Evolutionary conservation across 73 alveolate genomes (phyloP).

Genomic region (Paramecium octaurelia): DNA sequence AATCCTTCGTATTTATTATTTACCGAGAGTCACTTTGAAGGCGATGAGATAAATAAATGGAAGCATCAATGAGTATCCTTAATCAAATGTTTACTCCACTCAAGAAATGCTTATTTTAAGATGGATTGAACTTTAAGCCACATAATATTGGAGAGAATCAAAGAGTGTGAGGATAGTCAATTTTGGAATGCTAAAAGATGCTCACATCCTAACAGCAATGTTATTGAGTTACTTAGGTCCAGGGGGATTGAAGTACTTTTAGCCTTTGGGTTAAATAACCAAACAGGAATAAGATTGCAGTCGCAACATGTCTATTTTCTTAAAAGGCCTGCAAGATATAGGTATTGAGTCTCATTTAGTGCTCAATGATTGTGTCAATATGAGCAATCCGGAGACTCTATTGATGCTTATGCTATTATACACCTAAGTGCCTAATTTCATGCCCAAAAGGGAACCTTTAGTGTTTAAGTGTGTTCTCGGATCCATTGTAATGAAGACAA

Average conservation of each 20-base stretch:
- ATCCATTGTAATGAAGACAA: constrained; percentile 84
- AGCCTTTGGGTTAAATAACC: constrained; percentile 51
- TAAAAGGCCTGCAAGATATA: constrained; percentile 74
- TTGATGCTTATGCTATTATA: constrained; percentile 81
- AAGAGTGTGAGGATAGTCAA: constrained; percentile 64
- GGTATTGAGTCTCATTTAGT: constrained; percentile 73
- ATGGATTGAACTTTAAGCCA: constrained; percentile 82
- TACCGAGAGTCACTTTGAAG: constrained; percentile 93
- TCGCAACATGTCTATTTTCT: constrained; percentile 71
- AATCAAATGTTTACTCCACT: constrained; percentile 73
- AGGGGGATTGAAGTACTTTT: constrained; percentile 22
- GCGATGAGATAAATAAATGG: constrained; percentile 82
- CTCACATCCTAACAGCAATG: constrained; percentile 68
- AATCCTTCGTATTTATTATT: constrained; percentile 87
- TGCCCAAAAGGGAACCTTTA: constrained; percentile 80
- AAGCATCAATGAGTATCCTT: constrained; percentile 75
- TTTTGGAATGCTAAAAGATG: constrained; percentile 77
- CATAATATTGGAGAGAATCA: constrained; percentile 70
- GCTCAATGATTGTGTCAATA: constrained; percentile 71
- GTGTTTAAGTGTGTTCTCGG: constrained; percentile 89
- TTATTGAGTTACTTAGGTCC: constrained; percentile 39
- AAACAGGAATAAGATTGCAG: constrained; percentile 66
- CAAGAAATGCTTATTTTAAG: constrained; percentile 83
- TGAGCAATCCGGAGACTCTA: constrained; percentile 86
- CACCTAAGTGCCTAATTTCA: constrained; percentile 89